These are phyloP conservation scores for Eucalyptus melliodora DNA, from an alignment of 345 rosid species.

Conservation along the genomic window DNA sequence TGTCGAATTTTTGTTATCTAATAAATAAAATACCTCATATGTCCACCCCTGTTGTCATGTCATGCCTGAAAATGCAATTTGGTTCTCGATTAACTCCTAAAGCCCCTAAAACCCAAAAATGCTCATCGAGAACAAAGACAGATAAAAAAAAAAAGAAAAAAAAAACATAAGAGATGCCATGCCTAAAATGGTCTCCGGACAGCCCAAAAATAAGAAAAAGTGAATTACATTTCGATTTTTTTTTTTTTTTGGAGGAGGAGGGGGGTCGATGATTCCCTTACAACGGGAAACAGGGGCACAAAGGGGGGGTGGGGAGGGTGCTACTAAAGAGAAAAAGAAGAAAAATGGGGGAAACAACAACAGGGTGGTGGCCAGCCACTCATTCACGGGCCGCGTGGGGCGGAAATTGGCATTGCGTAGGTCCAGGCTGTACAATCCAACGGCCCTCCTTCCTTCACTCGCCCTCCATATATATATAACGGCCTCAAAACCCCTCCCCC, in stretches of 20 bases:
- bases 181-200: neutral
- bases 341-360: neutral
- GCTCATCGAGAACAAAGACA: neutral
- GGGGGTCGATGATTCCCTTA: neutral
- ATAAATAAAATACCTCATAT: neutral
- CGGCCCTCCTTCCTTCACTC: neutral
- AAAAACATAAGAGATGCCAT: neutral
- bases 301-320: no score
- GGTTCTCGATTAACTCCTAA: neutral
- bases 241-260: no score
- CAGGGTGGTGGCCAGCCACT: neutral
- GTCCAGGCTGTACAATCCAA: neutral
- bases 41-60: neutral
- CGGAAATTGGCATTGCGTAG: neutral
- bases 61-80: neutral
- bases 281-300: neutral
- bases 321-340: neutral
- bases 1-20: neutral
- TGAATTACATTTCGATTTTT: no score
- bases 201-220: neutral
- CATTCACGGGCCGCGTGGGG: neutral
- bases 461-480: neutral
- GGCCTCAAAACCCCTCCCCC: neutral
- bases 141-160: fast-evolving
- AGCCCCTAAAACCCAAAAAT: neutral